Percentiles rank a stretch among this genome's conserved stretches.
Conservation (phyloP, 768 basidiomycete species). For the Lactarius deliciosus region DNA sequence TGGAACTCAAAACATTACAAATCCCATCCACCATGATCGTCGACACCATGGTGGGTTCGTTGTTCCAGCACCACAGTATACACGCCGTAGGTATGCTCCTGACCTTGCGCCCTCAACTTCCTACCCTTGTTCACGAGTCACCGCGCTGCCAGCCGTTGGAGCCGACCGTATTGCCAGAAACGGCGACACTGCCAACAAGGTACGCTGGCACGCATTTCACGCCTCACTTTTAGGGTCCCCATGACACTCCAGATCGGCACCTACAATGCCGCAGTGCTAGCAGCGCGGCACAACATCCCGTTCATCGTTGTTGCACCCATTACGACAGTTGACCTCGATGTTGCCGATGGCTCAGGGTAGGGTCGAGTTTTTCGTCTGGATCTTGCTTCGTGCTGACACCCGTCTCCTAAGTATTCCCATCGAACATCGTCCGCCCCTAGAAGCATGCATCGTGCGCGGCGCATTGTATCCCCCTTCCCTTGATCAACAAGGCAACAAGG, state of each 20-base stretch:
- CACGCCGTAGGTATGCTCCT: slow-evolving; percentile 68
- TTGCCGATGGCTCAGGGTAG: slow-evolving; percentile 64
- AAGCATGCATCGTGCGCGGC: slow-evolving; percentile 88
- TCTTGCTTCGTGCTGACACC: background rate
- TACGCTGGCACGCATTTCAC: slow-evolving; percentile 31
- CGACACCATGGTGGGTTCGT: slow-evolving; percentile 95
- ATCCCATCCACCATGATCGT: slow-evolving; percentile 94
- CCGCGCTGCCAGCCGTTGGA: slow-evolving; percentile 60
- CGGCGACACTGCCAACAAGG: slow-evolving; percentile 98
- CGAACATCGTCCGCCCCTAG: slow-evolving; percentile 84
- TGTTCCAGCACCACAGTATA: slow-evolving; percentile 84
- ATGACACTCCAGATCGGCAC: slow-evolving; percentile 65
- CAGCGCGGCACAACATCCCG: slow-evolving; percentile 81
- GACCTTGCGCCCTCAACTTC: background rate
- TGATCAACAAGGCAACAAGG: slow-evolving; percentile 44
- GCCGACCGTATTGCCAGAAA: slow-evolving; percentile 89
- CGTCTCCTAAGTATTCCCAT: slow-evolving; percentile 68
- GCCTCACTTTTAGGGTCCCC: background rate
- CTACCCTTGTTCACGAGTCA: background rate
- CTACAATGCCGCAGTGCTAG: slow-evolving; percentile 93
- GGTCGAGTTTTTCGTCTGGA: slow-evolving; percentile 22
- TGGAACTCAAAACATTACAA: slow-evolving; percentile 81
- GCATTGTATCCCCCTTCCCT: slow-evolving; percentile 57
- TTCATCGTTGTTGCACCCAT: slow-evolving; percentile 94
- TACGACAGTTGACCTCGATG: slow-evolving; percentile 85